Evolutionary conservation across 257 asterid genomes (phyloP).

Genomic region (Plectranthus barbatus): DNA sequence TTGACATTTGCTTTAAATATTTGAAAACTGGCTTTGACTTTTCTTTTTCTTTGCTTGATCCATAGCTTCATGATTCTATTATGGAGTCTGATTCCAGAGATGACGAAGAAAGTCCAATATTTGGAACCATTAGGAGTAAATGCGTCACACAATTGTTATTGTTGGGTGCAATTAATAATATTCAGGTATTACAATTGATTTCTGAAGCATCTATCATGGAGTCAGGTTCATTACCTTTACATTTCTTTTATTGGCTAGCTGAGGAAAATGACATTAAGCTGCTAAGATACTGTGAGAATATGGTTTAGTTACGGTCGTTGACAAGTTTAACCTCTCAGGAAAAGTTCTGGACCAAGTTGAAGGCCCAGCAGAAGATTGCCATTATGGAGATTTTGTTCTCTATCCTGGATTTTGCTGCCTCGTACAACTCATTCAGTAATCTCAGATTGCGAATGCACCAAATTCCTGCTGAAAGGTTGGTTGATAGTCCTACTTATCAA

Average conservation of each 20-base stretch:
- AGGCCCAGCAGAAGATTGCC: slow-evolving; percentile 60
- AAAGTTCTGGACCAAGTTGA: slow-evolving; percentile 85
- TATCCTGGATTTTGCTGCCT: slow-evolving; percentile 84
- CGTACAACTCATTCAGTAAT: slow-evolving; percentile 86
- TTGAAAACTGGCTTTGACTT: slow-evolving; percentile 14
- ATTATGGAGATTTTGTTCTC: slow-evolving; percentile 88
- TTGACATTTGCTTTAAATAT: slow-evolving; percentile 3
- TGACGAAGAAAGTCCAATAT: slow-evolving; percentile 67
- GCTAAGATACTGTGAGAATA: slow-evolving; percentile 13
- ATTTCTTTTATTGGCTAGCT: background rate
- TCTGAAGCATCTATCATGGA: slow-evolving; percentile 9
- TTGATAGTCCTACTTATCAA: slow-evolving; percentile 2
- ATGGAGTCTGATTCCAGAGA: slow-evolving; percentile 53
- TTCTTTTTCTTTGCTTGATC: slow-evolving; percentile 18
- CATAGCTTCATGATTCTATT: slow-evolving; percentile 47
- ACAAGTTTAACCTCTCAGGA: slow-evolving; percentile 49
- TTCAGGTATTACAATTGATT: slow-evolving; percentile 56
- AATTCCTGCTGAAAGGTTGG: slow-evolving; percentile 78
- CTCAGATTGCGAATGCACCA: slow-evolving; percentile 86
- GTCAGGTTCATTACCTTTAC: background rate
- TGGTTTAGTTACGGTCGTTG: slow-evolving; percentile 1
- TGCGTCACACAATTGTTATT: slow-evolving; percentile 91
- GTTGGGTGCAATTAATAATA: slow-evolving; percentile 82
- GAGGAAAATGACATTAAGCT: slow-evolving; percentile 14
- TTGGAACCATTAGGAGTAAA: slow-evolving; percentile 85